Evolutionary conservation across 2,329 filamentous ascomycete genomes (phyloP), one percentile per base, ranked within the genome.

Genomic region (Conoideocrella luteorostrata): DNA sequence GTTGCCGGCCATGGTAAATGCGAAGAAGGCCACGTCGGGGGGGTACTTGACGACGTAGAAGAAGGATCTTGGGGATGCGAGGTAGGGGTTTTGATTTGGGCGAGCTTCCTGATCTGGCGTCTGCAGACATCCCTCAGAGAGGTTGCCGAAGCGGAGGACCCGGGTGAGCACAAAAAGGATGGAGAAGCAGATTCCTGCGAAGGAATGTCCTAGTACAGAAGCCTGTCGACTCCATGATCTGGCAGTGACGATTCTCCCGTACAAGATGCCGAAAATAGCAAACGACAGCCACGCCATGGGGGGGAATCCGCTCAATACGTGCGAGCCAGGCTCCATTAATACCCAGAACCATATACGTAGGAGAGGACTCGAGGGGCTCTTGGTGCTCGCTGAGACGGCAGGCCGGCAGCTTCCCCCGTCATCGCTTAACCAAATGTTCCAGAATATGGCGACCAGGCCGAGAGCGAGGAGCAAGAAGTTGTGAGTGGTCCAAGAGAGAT

Each of bases 11-110:
- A 71, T 56, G 10, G 66, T 66, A 28, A 63, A 65, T 4, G 66
- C 56, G 60, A 66, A 69, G 47, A 69, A 72, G 4, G 68, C 67
- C 4, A 72, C 58, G 47, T 72, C 70, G 4, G 70, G 70, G 0
- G 70, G 69, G 38, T 71, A 71, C 52, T 72, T 72, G 49, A 64
- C 54, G 34, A 71, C 50, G 57, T 71, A 72, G 53, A 72, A 69
- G 56, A 72, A 72, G 5, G 69, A 63, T 21, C 55, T 52, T 2
- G 55, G 51, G 0, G 68, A 71, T 4, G 52, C 58, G 13, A 72
- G 61, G 36, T 71, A 72, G 2, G 61, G 67, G 47, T 72, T 71
- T 11, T 39, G 43, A 4, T 49, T 44, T 0, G 62, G 58, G 15
- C 56, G 52, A 10, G 43, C 45, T 7, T 46, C 40, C 17, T 70